Base-by-base conservation (phyloP, 2,329 filamentous ascomycete species). In the Beauveria bassiana region DNA sequence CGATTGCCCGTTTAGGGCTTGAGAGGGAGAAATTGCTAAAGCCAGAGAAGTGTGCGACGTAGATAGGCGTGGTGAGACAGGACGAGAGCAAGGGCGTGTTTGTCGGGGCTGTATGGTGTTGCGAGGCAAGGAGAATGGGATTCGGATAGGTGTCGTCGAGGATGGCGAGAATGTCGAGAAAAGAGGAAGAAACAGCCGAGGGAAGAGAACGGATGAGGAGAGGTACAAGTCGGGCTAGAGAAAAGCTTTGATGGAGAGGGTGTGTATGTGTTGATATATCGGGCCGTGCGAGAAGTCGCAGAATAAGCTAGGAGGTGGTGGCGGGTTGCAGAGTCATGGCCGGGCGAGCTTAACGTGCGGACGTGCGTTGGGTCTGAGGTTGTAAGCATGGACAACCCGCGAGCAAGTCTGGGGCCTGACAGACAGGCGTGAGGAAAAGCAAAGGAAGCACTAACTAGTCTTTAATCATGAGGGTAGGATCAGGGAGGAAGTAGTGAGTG, bases 1-100 rank as follows among this genome's bases (percentile, higher is more conserved):
- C 31, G 43, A 28, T 61, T 61, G 51, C 59, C 59, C 49, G 31
- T 22, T 55, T 34, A 24, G 45, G 59, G 26, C 43, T 38, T 43
- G 34, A 43, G 20, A 62, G 47, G n/a, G 40, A 20, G n/a, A 31
- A 62, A 62, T 53, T 57, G 51, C 34, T 31, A 12, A 55, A 52
- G 38, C 40, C 40, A 26, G 31, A 20, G 24, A 18, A 42, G n/a
- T 40, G 52, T 55, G 53, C 49, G 31, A 38, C 34, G 61, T 34
- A 56, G 49, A 31, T 28, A 55, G 45, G 47, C 22, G 40, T 40
- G 46, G 55, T 45, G 54, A 62, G 55, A 49, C 49, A 55, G 24
- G 38, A 43, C n/a, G 50, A 43, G 43, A 26, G n/a, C 9, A 43
- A 51, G 26, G 45, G 56, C 18, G 31, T 43, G 56, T 58, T 22